Conservation (phyloP, 2,329 filamentous ascomycete species). For the Metarhizium rileyi region DNA sequence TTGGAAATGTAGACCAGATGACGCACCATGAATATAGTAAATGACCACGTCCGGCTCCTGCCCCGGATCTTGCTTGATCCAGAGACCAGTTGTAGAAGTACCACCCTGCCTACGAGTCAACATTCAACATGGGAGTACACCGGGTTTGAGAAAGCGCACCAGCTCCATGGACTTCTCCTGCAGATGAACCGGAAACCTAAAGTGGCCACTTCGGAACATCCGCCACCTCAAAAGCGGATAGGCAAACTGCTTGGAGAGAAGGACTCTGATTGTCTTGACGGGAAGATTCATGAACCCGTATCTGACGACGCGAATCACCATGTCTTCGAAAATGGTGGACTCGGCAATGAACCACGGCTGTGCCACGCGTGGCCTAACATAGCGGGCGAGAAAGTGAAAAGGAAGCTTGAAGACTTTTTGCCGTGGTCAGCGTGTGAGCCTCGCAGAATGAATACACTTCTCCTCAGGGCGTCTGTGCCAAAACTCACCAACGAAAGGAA, state of each 20-base stretch:
- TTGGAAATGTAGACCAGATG: not conserved
- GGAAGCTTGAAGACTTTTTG: slow-evolving; percentile 5
- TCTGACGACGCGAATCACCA: slow-evolving; percentile 67
- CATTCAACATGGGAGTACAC: not conserved
- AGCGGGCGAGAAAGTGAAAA: slow-evolving; percentile 5
- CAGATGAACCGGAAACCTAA: slow-evolving; percentile 55
- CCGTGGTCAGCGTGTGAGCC: not conserved
- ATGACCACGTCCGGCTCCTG: slow-evolving; percentile 64
- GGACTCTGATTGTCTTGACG: slow-evolving; percentile 58
- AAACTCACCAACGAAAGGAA: slow-evolving; percentile 60
- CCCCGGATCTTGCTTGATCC: slow-evolving; percentile 53
- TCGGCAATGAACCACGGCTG: slow-evolving; percentile 54
- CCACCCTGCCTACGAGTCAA: slow-evolving; percentile 18
- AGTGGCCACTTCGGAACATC: slow-evolving; percentile 61
- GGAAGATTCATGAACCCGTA: slow-evolving; percentile 69
- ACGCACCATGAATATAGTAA: slow-evolving; percentile 68
- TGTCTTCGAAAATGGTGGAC: slow-evolving; percentile 65
- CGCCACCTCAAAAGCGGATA: slow-evolving; percentile 67
- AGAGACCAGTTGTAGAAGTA: slow-evolving; percentile 51
- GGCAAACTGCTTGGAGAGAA: slow-evolving; percentile 66
- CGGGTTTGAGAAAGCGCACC: slow-evolving; percentile 12
- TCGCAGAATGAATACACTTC: not conserved
- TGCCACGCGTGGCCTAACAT: slow-evolving; percentile 11
- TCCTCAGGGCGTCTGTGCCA: not conserved
- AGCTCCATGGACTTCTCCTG: slow-evolving; percentile 31